phyloP scores from a whole-genome alignment of 371 early-diverging fungal species.

The Capniomyces stellatus region DNA sequence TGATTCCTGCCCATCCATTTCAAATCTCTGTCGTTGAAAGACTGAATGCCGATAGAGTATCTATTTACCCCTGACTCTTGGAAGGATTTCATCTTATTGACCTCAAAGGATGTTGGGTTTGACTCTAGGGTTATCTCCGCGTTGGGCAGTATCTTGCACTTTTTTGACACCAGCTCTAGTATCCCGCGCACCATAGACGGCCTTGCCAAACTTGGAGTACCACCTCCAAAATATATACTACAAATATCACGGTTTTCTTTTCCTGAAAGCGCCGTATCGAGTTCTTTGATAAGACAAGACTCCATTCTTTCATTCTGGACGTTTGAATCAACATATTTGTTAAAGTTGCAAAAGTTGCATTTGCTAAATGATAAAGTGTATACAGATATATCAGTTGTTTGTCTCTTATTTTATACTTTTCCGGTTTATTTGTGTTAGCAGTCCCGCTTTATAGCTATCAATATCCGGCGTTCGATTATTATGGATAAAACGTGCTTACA shows the following conservation, averaged over 20 bases:
- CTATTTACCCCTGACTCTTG: slow-evolving; percentile 52
- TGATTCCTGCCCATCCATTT: slow-evolving; percentile 52
- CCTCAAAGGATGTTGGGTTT: slow-evolving; percentile 16
- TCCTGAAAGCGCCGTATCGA: slow-evolving; percentile 23
- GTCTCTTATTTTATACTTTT: no score
- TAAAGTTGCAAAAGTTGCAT: slow-evolving; percentile 75
- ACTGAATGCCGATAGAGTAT: slow-evolving; percentile 60
- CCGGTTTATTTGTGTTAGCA: no score
- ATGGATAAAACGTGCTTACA: slow-evolving; percentile 15
- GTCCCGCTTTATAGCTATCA: no score
- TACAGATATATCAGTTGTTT: background rate
- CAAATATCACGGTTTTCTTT: slow-evolving; percentile 24
- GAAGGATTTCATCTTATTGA: slow-evolving; percentile 18
- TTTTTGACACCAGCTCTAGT: background rate
- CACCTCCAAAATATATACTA: slow-evolving; percentile 65
- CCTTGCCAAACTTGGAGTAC: slow-evolving; percentile 41
- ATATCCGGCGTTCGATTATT: background rate
- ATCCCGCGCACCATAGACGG: slow-evolving; percentile 3
- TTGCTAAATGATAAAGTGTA: slow-evolving; percentile 23
- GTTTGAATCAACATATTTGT: slow-evolving; percentile 51
- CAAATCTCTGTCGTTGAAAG: slow-evolving; percentile 37
- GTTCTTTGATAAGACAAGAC: slow-evolving; percentile 30
- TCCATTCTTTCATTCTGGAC: slow-evolving; percentile 36
- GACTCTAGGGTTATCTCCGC: slow-evolving; percentile 14
- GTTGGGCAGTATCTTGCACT: background rate